Percentiles rank a stretch among this genome's conserved stretches.
Conservation (phyloP, 2,329 filamentous ascomycete species). For the Talaromyces pinophilus region DNA sequence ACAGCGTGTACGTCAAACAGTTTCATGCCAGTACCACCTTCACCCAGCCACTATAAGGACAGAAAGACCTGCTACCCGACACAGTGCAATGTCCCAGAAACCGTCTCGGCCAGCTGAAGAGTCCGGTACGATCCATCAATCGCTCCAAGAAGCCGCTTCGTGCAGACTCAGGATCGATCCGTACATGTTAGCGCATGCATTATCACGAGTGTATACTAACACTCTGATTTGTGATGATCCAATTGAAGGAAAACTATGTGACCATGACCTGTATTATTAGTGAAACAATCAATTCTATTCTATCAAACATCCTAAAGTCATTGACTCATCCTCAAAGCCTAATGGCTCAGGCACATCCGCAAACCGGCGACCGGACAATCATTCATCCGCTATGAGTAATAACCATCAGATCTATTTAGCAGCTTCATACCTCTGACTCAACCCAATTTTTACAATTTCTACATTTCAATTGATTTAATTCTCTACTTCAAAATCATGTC, state of each 20-base stretch:
- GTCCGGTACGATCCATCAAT: background rate
- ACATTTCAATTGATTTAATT: slow-evolving; percentile 17
- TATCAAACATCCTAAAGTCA: background rate
- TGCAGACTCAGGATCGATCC: background rate
- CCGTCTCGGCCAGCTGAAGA: background rate
- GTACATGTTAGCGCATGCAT: background rate
- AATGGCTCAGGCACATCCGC: slow-evolving; percentile 14
- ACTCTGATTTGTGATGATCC: background rate
- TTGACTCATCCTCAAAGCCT: background rate
- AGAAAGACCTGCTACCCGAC: background rate
- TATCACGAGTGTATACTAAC: background rate
- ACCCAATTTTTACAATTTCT: background rate
- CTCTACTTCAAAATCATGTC: slow-evolving; percentile 31
- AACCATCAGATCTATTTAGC: slow-evolving; percentile 6
- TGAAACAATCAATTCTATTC: background rate
- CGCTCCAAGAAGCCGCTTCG: background rate
- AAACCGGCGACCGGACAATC: slow-evolving; percentile 11
- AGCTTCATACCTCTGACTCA: slow-evolving; percentile 2
- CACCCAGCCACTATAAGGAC: background rate
- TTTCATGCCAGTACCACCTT: background rate
- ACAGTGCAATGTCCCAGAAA: background rate
- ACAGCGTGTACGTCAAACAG: background rate
- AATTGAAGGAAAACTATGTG: background rate
- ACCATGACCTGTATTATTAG: background rate
- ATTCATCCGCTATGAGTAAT: slow-evolving; percentile 24